These are phyloP conservation scores for Elsinoe ampelina DNA, from an alignment of 2,329 filamentous ascomycete species.

Conservation along the genomic window DNA sequence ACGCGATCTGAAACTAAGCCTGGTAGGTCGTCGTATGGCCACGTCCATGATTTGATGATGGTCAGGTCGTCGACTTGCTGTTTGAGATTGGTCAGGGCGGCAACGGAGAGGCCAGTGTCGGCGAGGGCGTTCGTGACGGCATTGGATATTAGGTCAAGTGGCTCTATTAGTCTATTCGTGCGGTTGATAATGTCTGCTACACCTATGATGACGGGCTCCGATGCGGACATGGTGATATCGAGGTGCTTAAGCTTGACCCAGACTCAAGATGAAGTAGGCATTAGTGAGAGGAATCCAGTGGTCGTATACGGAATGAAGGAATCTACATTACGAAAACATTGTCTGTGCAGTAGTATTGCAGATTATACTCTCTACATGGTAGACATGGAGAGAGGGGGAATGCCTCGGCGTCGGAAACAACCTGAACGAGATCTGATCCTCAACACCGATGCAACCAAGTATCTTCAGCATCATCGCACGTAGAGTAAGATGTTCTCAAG, in stretches of 20 bases:
- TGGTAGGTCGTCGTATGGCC: constrained; percentile 54
- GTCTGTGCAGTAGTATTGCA: not conserved
- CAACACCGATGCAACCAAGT: too few species aligned
- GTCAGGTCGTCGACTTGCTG: constrained; percentile 48
- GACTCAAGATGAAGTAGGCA: too few species aligned
- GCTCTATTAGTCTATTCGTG: constrained; percentile 48
- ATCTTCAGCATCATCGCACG: not conserved
- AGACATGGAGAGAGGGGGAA: not conserved
- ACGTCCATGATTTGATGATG: constrained; percentile 56
- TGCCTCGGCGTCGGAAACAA: not conserved
- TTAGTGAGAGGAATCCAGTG: too few species aligned
- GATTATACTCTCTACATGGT: too few species aligned
- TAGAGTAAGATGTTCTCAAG: too few species aligned
- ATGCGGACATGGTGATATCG: not conserved
- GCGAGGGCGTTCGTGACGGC: constrained; percentile 45
- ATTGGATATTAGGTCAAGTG: constrained; percentile 48
- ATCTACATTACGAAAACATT: not conserved
- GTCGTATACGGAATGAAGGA: too few species aligned
- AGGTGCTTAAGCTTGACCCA: too few species aligned
- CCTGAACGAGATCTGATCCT: too few species aligned
- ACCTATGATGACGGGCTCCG: constrained; percentile 50
- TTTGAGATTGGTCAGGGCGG: constrained; percentile 30
- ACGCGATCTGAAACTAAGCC: constrained; percentile 44
- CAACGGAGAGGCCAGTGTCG: constrained; percentile 36
- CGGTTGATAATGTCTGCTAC: constrained; percentile 54